Percentiles rank a stretch among this genome's conserved stretches.
phyloP scores from a whole-genome alignment of 495 filamentous ascomycete genomes.

The Chaetomium fimeti region DNA sequence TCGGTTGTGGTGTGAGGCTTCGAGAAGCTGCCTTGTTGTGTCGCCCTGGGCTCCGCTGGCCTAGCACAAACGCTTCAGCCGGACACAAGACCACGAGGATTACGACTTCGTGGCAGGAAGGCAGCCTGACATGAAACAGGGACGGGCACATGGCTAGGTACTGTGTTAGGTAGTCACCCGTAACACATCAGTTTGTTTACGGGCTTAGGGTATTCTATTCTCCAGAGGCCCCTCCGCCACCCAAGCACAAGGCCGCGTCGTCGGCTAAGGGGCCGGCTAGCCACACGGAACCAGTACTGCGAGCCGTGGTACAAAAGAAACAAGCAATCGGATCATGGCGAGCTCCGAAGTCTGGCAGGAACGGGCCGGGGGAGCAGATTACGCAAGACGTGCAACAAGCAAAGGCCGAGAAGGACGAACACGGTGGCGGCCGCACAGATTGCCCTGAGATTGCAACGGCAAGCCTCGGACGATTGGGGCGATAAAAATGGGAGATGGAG shows the following conservation, averaged over 20 bases:
- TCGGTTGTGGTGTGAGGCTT: background rate
- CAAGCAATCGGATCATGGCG: background rate
- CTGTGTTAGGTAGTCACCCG: too few relatives aligned
- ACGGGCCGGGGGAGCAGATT: background rate
- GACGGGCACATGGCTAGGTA: background rate
- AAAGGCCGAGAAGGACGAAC: background rate
- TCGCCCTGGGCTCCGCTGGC: background rate
- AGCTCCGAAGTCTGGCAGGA: background rate
- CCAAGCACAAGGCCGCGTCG: background rate
- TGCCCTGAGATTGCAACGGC: background rate
- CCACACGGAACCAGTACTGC: background rate
- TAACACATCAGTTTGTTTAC: background rate
- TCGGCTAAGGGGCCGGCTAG: background rate
- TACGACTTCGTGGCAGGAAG: background rate
- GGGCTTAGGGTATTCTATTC: background rate
- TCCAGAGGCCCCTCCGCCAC: too few relatives aligned
- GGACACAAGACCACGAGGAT: conserved; percentile 1
- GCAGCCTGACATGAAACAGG: background rate
- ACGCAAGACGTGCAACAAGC: background rate
- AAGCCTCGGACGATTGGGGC: background rate
- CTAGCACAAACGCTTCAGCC: background rate
- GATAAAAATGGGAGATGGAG: background rate
- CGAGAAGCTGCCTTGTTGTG: background rate
- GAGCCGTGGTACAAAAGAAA: background rate
- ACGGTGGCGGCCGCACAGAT: background rate